These are phyloP conservation scores for Sporothrix variecibatus DNA, from an alignment of 2,329 filamentous ascomycete genomes.

Conservation along the genomic window DNA sequence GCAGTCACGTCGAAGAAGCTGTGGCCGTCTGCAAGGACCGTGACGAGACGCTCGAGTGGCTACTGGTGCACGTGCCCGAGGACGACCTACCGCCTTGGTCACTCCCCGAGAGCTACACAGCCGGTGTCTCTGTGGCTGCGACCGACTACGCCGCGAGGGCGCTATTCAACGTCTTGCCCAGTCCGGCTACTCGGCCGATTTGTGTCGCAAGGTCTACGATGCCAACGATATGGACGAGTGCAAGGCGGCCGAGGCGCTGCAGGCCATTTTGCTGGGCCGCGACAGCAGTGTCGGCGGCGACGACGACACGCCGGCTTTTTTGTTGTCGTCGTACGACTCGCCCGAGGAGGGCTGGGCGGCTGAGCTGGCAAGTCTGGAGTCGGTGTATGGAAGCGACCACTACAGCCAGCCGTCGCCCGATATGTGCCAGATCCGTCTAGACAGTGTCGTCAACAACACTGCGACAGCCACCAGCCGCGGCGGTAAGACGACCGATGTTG, in stretches of 20 bases:
- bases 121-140: constrained; percentile 82
- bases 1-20: constrained; percentile 86
- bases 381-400: constrained; percentile 74
- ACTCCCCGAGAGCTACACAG: constrained; percentile 86
- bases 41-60: constrained; percentile 92
- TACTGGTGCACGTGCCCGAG: constrained; percentile 94
- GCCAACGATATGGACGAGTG: constrained; percentile 71
- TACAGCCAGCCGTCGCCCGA: constrained; percentile 63
- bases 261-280: constrained; percentile 62
- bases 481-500: constrained; percentile 30
- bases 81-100: constrained; percentile 94
- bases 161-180: constrained; percentile 79
- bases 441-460: constrained; percentile 54
- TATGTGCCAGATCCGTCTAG: constrained; percentile 70
- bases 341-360: constrained; percentile 76
- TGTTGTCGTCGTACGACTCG: constrained; percentile 42
- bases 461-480: constrained; percentile 40
- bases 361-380: constrained; percentile 79
- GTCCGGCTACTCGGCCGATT: constrained; percentile 80
- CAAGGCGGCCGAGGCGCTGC: constrained; percentile 75
- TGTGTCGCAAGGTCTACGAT: constrained; percentile 78
- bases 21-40: constrained; percentile 83
- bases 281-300: constrained; percentile 32
- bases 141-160: constrained; percentile 75
- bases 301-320: neutral